Evolutionary conservation across 2,329 filamentous ascomycete genomes (phyloP), one percentile per base, ranked within the genome.

Genomic region (Paraphaeosphaeria sporulosa): DNA sequence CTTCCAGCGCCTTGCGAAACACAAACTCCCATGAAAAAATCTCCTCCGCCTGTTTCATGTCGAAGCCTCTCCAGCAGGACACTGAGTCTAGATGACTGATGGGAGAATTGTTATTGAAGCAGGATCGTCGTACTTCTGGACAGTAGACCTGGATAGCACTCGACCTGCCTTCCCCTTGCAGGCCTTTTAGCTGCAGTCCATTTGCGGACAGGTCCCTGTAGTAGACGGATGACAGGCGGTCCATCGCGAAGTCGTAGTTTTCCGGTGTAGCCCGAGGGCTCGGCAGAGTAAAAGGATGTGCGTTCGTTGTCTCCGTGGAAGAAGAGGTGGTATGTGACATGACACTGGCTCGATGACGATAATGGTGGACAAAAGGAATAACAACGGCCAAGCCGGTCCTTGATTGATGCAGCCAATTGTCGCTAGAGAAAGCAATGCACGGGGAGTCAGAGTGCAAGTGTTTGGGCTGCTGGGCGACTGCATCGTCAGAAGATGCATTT

Each of bases 21-120:
- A 71, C 49, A 2, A 60, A 60, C 42, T 78, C 73, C 77, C 76
- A 79, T 34, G 68, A 62, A 2, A 52, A 32, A 44, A 79, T 58
- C 56, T 79, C 77, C 10, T 54, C 23, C 30, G 72, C 72, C 54
- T 75, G 72, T 5, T 60, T 21, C 13, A 61, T 54, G 3, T 70
- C 71, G 3, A 79, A 51, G 5, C 69, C 67, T 58, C 73, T 79
- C 78, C 78, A 79, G 47, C 70, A 76, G 7, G 72, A 70, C 2
- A 74, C 61, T 5, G 73, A 61, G 54, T 79, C 77, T 27, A 78
- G 66, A 57, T 77, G 72, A 30, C 65, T 70, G 50, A 72, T 56
- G 6, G 15, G 4, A 57, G 56, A 13, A 9, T 30, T 5, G 17
- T 27, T 10, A 15, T 36, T 21, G 27, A 60, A 58, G 1, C 46